These are phyloP conservation scores for Metschnikowia gelsemii DNA, from an alignment of 805 yeast genomes.

Conservation along the genomic window DNA sequence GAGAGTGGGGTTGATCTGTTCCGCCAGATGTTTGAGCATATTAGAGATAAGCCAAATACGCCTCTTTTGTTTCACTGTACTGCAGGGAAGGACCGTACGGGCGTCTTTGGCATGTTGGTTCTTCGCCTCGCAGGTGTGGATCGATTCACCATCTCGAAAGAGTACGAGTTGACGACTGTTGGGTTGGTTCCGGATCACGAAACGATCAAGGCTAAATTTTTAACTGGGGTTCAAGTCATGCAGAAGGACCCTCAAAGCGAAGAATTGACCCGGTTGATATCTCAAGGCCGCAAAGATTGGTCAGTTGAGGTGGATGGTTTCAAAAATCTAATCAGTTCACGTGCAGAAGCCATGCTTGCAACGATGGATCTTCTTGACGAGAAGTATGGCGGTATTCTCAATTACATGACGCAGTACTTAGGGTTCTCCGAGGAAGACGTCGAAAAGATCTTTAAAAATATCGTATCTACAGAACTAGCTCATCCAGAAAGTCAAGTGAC, in stretches of 20 bases:
- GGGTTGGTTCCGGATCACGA: constrained; percentile 57
- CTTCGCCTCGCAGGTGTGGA: constrained; percentile 66
- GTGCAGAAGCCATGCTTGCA: constrained; percentile 67
- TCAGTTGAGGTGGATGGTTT: constrained; percentile 51
- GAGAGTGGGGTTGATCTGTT: constrained; percentile 49
- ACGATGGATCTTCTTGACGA: constrained; percentile 53
- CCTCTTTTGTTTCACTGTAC: constrained; percentile 71
- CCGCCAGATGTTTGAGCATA: constrained; percentile 49
- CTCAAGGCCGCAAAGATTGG: constrained; percentile 44
- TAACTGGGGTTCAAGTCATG: constrained; percentile 32
- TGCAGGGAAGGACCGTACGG: constrained; percentile 88
- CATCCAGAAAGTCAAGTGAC: constrained; percentile 5
- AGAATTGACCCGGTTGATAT: constrained; percentile 25
- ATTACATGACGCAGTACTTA: constrained; percentile 46
- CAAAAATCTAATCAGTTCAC: constrained; percentile 57
- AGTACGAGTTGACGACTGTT: constrained; percentile 70
- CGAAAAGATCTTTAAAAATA: constrained; percentile 19
- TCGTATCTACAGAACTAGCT: constrained; percentile 11
- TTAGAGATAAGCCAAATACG: constrained; percentile 49
- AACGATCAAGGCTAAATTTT: constrained; percentile 35
- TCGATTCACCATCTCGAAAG: constrained; percentile 61
- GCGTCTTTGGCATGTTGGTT: constrained; percentile 67
- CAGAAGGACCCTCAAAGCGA: constrained; percentile 25
- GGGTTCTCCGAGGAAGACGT: constrained; percentile 49
- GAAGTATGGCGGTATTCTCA: constrained; percentile 54